Evolutionary conservation across 371 early-diverging fungal genomes (phyloP).

Genomic region (Mucor plumbeus): DNA sequence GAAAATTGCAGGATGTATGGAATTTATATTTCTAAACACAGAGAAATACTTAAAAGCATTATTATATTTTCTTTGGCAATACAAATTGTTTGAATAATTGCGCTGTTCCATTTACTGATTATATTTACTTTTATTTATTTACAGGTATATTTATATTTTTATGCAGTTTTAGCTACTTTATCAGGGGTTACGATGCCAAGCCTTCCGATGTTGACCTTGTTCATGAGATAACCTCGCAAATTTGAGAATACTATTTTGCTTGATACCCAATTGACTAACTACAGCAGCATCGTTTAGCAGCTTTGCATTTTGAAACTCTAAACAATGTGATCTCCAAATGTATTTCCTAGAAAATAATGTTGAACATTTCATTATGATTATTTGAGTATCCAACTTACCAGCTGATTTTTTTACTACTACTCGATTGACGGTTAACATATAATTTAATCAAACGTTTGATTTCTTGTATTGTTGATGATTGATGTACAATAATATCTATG

Average conservation of each 20-base stretch:
- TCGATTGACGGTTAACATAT: constrained; percentile 12
- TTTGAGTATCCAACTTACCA: constrained; percentile 10
- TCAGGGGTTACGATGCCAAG: constrained; percentile 18
- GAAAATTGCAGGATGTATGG: no score
- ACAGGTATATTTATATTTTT: no score
- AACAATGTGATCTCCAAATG: constrained; percentile 48
- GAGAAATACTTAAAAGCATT: no score
- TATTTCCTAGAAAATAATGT: constrained; percentile 19
- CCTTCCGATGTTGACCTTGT: constrained; percentile 40
- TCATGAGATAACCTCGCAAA: constrained; percentile 36
- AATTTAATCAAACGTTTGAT: constrained; percentile 37
- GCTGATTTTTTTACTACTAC: constrained; percentile 21
- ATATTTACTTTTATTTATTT: no score
- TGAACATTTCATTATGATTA: no score
- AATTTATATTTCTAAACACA: no score
- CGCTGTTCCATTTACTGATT: no score
- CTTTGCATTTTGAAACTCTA: constrained; percentile 25
- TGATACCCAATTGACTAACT: constrained; percentile 46
- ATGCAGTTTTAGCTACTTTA: neutral
- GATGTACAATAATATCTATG: constrained; percentile 40
- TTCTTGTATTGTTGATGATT: constrained; percentile 40
- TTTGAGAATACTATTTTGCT: constrained; percentile 36
- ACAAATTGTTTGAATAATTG: no score
- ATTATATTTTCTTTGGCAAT: no score
- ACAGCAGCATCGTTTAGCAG: constrained; percentile 36